phyloP scores from a whole-genome alignment of 257 asterid species.

The Catharanthus roseus region DNA sequence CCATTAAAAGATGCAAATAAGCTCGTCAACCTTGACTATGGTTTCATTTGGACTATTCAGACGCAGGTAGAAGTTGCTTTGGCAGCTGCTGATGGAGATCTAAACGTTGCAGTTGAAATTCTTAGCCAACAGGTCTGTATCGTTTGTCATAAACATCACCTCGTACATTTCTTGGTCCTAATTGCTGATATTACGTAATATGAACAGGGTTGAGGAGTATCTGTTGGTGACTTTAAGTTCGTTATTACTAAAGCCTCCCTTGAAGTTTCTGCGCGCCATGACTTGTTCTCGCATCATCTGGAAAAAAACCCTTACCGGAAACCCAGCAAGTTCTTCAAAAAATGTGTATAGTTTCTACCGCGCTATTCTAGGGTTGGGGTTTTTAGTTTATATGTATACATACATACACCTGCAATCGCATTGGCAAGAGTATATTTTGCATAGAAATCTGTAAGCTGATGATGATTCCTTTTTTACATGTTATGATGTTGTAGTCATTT shows the following conservation, averaged over 20 bases:
- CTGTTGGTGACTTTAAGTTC: not conserved
- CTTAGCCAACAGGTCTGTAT: constrained; percentile 82
- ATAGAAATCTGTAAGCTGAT: not conserved
- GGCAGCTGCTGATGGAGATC: constrained; percentile 89
- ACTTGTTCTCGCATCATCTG: not conserved
- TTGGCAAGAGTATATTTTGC: not conserved
- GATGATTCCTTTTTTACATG: not conserved
- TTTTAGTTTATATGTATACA: not conserved
- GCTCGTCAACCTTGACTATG: not conserved
- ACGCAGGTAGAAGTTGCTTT: constrained; percentile 93
- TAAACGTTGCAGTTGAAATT: constrained; percentile 82
- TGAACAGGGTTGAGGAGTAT: constrained; percentile 8
- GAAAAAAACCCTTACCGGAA: constrained; percentile 1
- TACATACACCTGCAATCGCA: not conserved
- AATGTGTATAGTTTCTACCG: constrained; percentile 5
- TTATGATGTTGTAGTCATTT: not conserved
- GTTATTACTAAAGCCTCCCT: not conserved
- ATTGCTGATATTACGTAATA: not conserved
- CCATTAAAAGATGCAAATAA: not conserved
- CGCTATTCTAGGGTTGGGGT: not conserved
- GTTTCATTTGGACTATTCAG: constrained; percentile 30
- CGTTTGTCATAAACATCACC: not conserved
- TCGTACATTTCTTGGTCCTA: not conserved
- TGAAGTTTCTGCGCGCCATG: not conserved
- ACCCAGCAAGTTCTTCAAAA: not conserved